Percentiles rank a stretch among this genome's conserved stretches.
These are phyloP conservation scores for Thielaviopsis euricoi DNA, from an alignment of 2,329 filamentous ascomycete genomes.

Conservation along the genomic window DNA sequence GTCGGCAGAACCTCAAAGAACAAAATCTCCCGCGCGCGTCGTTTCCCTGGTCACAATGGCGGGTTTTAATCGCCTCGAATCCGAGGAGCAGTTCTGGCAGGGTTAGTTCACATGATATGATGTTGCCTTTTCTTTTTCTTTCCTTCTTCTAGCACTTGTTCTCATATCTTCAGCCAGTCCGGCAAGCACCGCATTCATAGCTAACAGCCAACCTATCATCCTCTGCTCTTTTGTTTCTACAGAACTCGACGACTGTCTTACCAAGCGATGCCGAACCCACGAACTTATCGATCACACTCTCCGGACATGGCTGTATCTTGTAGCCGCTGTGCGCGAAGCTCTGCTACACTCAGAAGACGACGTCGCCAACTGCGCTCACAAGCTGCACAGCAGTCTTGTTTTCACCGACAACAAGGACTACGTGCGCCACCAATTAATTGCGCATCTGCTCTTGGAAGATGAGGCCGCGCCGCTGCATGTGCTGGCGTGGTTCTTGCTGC, in stretches of 20 bases:
- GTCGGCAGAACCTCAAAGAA: background rate
- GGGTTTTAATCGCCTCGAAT: slow-evolving; percentile 10
- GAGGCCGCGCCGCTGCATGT: slow-evolving; percentile 64
- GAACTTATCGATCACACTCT: slow-evolving; percentile 66
- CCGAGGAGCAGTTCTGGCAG: slow-evolving; percentile 78
- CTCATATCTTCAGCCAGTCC: background rate
- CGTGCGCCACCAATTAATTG: slow-evolving; percentile 81
- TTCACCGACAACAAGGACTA: slow-evolving; percentile 67
- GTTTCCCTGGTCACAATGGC: slow-evolving; percentile 1
- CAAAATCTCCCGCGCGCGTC: background rate
- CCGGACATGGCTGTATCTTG: slow-evolving; percentile 67
- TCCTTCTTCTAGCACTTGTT: background rate
- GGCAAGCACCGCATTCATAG: background rate
- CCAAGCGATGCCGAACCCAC: slow-evolving; percentile 31
- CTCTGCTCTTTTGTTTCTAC: background rate
- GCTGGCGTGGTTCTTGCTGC: slow-evolving; percentile 68
- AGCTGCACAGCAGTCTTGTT: slow-evolving; percentile 57
- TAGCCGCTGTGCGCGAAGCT: slow-evolving; percentile 58
- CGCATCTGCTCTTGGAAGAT: slow-evolving; percentile 82
- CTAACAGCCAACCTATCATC: background rate
- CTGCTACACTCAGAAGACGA: slow-evolving; percentile 65
- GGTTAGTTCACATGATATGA: slow-evolving; percentile 40
- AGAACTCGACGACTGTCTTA: slow-evolving; percentile 34
- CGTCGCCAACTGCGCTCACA: slow-evolving; percentile 62
- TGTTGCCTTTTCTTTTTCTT: background rate